Base-by-base conservation (phyloP, 331 rosid genomes). In the Stylosanthes scabra region DNA sequence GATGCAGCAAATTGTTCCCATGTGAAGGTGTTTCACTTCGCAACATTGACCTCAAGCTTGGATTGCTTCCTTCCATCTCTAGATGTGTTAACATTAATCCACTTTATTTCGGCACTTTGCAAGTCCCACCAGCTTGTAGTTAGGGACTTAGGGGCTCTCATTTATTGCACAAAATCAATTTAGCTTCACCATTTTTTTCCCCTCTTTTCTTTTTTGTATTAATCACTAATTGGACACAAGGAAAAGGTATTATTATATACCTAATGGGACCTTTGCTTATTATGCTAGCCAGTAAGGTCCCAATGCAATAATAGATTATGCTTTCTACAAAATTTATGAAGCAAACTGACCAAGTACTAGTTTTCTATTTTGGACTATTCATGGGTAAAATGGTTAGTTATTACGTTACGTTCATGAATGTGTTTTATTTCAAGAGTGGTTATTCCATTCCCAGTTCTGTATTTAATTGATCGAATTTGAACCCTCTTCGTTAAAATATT, bases 71-170 rank as follows among this genome's bases (percentile, higher is more conserved):
- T 28, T 25, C 80, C 1, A 29, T 1, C 2, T 14, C 87, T 14
- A 66, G 82, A 79, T 83, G 87, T 57, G n/a, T 11, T 11, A 60
- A 71, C 41, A 49, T 28, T 16, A 80, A 61, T 29, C 87, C 87
- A 11, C 0, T 75, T 13, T 31, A 31, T 31, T 85, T 42, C 64
- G 20, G 2, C 0, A 62, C 84, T 7, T 2, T 16, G 4, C 16
- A 29, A 7, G 59, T n/a, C 13, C 86, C 89, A 42, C 82, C 80
- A 50, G 10, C 72, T 14, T 85, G 88, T 72, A 6, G 0, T 11
- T 70, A 69, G 58, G 42, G n/a, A n/a, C n/a, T n/a, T n/a, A n/a
- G 59, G 20, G 25, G 0, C 25, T 20, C 25, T 44, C 49, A 44
- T 1, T 39, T 39, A 39, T 20, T 20, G 25, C 1, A 20, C 25